Percentiles rank a stretch among this genome's conserved stretches.
phyloP scores from a whole-genome alignment of 768 basidiomycete genomes.

The Rhodotorula toruloides region DNA sequence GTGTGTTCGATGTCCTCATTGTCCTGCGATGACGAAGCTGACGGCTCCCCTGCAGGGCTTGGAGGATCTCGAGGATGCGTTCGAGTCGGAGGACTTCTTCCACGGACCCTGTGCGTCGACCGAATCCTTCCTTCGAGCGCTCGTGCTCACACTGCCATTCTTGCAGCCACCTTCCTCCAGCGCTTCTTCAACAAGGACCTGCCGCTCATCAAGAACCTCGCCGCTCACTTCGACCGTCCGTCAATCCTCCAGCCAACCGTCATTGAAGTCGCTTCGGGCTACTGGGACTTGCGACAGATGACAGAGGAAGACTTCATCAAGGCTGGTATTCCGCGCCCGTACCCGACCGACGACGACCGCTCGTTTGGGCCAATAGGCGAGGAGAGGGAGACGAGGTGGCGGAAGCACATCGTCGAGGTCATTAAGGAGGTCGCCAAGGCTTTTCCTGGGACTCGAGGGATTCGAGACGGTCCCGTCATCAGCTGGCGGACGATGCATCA shows the following conservation, averaged over 20 bases:
- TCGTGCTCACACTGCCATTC: no score
- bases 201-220: slow-evolving; percentile 31
- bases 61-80: slow-evolving; percentile 33
- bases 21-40: neutral
- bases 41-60: slow-evolving; percentile 12
- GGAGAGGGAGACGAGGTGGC: slow-evolving; percentile 27
- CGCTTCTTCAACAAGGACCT: slow-evolving; percentile 35
- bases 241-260: slow-evolving; percentile 25
- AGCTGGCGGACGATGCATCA: slow-evolving; percentile 35
- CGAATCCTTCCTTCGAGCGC: no score
- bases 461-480: slow-evolving; percentile 31
- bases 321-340: slow-evolving; percentile 23
- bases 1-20: neutral
- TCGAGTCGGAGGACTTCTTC: slow-evolving; percentile 32
- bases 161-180: slow-evolving; percentile 29
- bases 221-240: slow-evolving; percentile 25
- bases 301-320: slow-evolving; percentile 35
- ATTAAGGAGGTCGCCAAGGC: slow-evolving; percentile 29
- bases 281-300: slow-evolving; percentile 37
- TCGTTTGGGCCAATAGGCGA: slow-evolving; percentile 27
- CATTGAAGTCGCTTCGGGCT: slow-evolving; percentile 34
- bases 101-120: slow-evolving; percentile 36
- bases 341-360: slow-evolving; percentile 31
- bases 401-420: slow-evolving; percentile 12
- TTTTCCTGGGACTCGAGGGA: slow-evolving; percentile 19